Conservation (phyloP, 306 rosid genomes). For the Begonia masoniana region DNA sequence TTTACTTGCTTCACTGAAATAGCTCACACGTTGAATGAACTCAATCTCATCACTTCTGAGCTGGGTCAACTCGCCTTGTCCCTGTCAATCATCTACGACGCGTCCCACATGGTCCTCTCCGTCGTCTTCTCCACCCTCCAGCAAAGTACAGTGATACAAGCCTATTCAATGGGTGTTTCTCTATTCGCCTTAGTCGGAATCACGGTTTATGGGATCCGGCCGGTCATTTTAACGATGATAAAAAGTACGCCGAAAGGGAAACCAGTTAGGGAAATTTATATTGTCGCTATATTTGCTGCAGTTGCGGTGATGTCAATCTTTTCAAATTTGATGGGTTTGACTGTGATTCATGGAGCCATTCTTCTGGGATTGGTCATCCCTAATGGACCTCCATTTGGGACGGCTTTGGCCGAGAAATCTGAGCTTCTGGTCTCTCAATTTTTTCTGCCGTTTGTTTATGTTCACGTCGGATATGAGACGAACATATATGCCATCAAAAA, state of each 20-base stretch:
- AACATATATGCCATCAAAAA: not conserved
- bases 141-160: slow-evolving; percentile 21
- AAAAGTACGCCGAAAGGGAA: slow-evolving; percentile 41
- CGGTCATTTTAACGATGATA: slow-evolving; percentile 27
- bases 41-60: not conserved
- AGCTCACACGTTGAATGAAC: not conserved
- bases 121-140: slow-evolving; percentile 3
- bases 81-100: not conserved
- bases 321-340: slow-evolving; percentile 62
- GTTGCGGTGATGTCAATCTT: slow-evolving; percentile 11
- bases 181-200: not conserved
- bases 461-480: slow-evolving; percentile 10
- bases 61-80: not conserved
- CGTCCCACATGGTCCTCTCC: not conserved
- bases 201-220: slow-evolving; percentile 31
- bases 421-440: slow-evolving; percentile 18
- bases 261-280: slow-evolving; percentile 33
- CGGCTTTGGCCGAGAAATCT: slow-evolving; percentile 13
- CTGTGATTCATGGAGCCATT: slow-evolving; percentile 28
- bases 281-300: slow-evolving; percentile 15
- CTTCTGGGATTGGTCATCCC: slow-evolving; percentile 20
- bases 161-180: slow-evolving; percentile 6
- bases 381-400: slow-evolving; percentile 24
- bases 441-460: slow-evolving; percentile 21
- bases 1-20: not conserved